These are phyloP conservation scores for Leccinum barrowsii DNA, from an alignment of 768 basidiomycete species.

Conservation along the genomic window DNA sequence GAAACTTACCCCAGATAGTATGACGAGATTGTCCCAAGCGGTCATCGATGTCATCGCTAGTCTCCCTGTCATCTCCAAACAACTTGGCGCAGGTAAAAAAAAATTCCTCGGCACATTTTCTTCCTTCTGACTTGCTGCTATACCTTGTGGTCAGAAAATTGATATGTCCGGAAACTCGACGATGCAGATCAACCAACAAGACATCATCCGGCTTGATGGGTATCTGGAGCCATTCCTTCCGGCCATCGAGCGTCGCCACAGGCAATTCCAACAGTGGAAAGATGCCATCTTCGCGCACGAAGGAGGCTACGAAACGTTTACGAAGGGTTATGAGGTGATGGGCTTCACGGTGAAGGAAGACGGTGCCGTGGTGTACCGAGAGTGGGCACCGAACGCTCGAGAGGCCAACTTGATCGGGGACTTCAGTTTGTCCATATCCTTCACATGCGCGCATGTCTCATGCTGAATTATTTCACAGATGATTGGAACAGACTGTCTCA, in stretches of 20 bases:
- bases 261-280: slow-evolving; percentile 71
- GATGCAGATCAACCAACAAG: slow-evolving; percentile 48
- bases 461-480: slow-evolving; percentile 46
- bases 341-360: slow-evolving; percentile 72
- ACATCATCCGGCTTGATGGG: slow-evolving; percentile 60
- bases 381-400: slow-evolving; percentile 92
- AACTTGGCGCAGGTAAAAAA: background rate
- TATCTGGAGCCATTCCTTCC: slow-evolving; percentile 74
- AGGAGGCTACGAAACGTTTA: slow-evolving; percentile 77
- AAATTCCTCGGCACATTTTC: slow-evolving; percentile 4
- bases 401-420: slow-evolving; percentile 89
- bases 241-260: slow-evolving; percentile 66
- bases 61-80: background rate
- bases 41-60: background rate
- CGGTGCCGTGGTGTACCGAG: slow-evolving; percentile 77
- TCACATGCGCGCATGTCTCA: background rate
- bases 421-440: slow-evolving; percentile 69
- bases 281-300: slow-evolving; percentile 71
- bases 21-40: background rate
- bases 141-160: background rate
- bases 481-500: slow-evolving; percentile 84
- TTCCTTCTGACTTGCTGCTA: slow-evolving; percentile 1
- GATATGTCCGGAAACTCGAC: slow-evolving; percentile 41
- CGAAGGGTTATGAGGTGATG: slow-evolving; percentile 50
- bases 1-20: background rate